Evolutionary conservation across 805 yeast genomes (phyloP), one percentile per base, ranked within the genome.

Genomic region (Candida odintsovae): DNA sequence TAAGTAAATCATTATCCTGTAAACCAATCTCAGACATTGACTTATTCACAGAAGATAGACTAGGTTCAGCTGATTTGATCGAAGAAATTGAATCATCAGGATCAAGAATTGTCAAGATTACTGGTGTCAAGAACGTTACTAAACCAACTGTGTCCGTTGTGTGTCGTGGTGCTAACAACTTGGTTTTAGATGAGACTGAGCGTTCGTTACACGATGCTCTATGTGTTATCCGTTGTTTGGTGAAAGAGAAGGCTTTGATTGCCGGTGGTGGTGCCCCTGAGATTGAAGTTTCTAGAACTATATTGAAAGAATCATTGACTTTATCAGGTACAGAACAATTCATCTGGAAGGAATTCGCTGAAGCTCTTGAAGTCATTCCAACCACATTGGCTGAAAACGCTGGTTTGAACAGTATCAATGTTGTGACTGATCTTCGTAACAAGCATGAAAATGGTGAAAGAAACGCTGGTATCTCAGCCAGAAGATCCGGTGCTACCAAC

Each of bases 191-290:
- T 68, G 99, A 94, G 71, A 82, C 98, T 35, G 99, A 94, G 65
- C 83, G 99, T 69, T 90, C 98, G 3, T 72, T 94, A 53, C 99
- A 94, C 62, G 99, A 94, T 68, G 98, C 99, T 0, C 76, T 94
- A 48, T 94, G 99, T 76, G 45, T 77, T 86, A 52, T 87, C 90
- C 97, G 19, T 95, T 89, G 46, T 75, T 85, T 52, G 72, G 95
- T 64, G 86, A 82, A 78, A 56, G 95, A 89, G 59, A 86, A 96
- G 16, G 82, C 92, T 58, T 87, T 97, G 62, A 90, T 94, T 69
- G 97, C 98, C 13, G 99, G 99, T 58, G 99, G 99, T 53, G 99
- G 98, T 59, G 98, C 99, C 6, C 96, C 98, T 40, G 99, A 92
- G 63, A 83, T 94, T 95, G 76, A 90, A 58, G 92, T 94, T 95